These are phyloP conservation scores for Ormosia emarginata DNA, from an alignment of 306 rosid species.

Conservation along the genomic window DNA sequence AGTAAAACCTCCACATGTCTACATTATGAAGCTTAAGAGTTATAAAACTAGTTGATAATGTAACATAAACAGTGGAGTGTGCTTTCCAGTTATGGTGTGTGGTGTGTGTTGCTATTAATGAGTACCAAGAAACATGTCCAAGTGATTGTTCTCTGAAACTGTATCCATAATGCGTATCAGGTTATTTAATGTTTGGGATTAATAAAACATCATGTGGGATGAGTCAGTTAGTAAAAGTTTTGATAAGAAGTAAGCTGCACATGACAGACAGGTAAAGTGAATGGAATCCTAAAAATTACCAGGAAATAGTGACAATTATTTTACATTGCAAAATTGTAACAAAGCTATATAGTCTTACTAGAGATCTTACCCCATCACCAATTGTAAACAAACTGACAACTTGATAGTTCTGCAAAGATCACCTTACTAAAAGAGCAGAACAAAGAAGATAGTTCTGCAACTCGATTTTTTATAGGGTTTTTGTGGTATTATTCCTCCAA, in stretches of 20 bases:
- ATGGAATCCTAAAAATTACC: neutral
- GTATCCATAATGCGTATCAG: neutral
- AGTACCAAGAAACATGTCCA: neutral
- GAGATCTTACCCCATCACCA: no score
- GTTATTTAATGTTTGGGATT: neutral
- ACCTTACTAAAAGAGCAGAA: no score
- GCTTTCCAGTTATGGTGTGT: neutral
- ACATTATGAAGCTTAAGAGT: neutral
- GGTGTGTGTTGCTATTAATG: neutral
- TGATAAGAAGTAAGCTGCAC: neutral
- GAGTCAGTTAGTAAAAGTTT: neutral
- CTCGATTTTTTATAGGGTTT: no score
- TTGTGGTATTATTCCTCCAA: no score
- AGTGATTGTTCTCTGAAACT: neutral
- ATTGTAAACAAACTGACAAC: no score
- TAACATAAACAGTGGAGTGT: neutral
- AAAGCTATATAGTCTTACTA: neutral
- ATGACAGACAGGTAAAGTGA: neutral
- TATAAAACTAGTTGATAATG: neutral
- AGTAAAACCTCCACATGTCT: neutral
- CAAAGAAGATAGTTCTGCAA: no score
- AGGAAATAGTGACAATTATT: neutral
- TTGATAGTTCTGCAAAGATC: no score
- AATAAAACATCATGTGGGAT: neutral
- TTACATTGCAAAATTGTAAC: neutral